Conservation (phyloP, 2,329 filamentous ascomycete genomes). For the Fonsecaea erecta region DNA sequence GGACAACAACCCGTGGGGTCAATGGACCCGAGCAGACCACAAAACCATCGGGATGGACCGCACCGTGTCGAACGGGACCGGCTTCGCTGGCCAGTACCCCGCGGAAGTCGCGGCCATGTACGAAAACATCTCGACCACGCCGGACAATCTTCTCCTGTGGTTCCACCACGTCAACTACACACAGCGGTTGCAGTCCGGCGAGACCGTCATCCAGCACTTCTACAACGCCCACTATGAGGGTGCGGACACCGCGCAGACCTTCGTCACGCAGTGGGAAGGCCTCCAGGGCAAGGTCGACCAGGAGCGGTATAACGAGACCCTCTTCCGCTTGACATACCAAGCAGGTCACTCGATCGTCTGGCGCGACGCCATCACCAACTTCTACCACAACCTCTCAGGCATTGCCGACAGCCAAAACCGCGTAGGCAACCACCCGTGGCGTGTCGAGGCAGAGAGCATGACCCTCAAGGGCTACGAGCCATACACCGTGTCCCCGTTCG, state of each 20-base stretch:
- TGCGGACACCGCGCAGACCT: slow-evolving; percentile 64
- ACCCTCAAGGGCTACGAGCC: slow-evolving; percentile 61
- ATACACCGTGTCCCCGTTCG: slow-evolving; percentile 61
- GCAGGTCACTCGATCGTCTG: slow-evolving; percentile 72
- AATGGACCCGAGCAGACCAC: slow-evolving; percentile 70
- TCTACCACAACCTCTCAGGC: slow-evolving; percentile 65
- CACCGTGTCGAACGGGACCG: slow-evolving; percentile 70
- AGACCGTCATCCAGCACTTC: slow-evolving; percentile 71
- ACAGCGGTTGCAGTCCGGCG: slow-evolving; percentile 63
- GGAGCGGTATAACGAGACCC: slow-evolving; percentile 63
- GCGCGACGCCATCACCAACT: slow-evolving; percentile 69
- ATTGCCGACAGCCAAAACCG: slow-evolving; percentile 63
- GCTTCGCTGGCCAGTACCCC: slow-evolving; percentile 69
- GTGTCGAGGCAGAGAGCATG: slow-evolving; percentile 74
- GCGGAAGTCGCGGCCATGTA: slow-evolving; percentile 61
- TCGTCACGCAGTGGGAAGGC: slow-evolving; percentile 58
- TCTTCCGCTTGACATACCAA: slow-evolving; percentile 66
- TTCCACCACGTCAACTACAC: slow-evolving; percentile 76
- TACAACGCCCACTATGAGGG: slow-evolving; percentile 67
- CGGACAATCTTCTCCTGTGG: slow-evolving; percentile 71
- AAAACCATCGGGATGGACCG: slow-evolving; percentile 71
- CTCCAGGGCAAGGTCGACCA: slow-evolving; percentile 63
- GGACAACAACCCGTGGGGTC: slow-evolving; percentile 71
- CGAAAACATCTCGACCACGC: slow-evolving; percentile 66
- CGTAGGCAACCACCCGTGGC: slow-evolving; percentile 65